Evolutionary conservation across 2,329 filamentous ascomycete genomes (phyloP).

Genomic region (Colletotrichum brevisporum): DNA sequence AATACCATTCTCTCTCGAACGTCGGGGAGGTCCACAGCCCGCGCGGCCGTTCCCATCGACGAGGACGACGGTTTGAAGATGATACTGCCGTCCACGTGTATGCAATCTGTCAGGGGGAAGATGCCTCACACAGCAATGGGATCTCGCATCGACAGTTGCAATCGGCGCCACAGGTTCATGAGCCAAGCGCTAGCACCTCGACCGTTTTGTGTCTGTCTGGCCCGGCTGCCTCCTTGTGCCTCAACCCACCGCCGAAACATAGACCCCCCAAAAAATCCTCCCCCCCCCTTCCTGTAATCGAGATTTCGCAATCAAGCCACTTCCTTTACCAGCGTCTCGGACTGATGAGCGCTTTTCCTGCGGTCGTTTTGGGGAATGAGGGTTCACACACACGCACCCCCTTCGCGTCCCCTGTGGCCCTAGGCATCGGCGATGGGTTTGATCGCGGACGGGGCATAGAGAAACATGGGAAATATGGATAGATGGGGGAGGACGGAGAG

Average conservation of each 20-base stretch:
- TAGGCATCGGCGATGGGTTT: neutral
- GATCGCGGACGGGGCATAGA: neutral
- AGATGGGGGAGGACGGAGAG: conserved; percentile 5
- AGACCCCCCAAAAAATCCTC: too few species aligned
- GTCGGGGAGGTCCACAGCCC: too few species aligned
- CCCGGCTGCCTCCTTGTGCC: neutral
- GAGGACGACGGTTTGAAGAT: too few species aligned
- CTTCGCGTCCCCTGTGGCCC: neutral
- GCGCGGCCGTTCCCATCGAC: too few species aligned
- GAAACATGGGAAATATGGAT: conserved; percentile 4
- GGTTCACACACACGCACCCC: too few species aligned
- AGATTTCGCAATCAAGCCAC: conserved; percentile 35
- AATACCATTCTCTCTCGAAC: too few species aligned
- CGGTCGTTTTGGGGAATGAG: too few species aligned
- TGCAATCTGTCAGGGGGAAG: too few species aligned
- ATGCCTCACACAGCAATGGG: neutral
- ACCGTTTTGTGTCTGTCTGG: conserved; percentile 12
- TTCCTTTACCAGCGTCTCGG: conserved; percentile 36
- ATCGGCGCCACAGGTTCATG: conserved; percentile 25
- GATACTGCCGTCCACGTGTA: too few species aligned
- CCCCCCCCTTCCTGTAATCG: conserved; percentile 29
- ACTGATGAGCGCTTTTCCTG: conserved; percentile 24
- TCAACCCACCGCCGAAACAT: conserved; percentile 6
- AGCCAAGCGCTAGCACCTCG: neutral
- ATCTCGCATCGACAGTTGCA: neutral